Evolutionary conservation across 495 filamentous ascomycete species (phyloP), one percentile per base, ranked within the genome.

Genomic region (Aspergillus bertholletiae): DNA sequence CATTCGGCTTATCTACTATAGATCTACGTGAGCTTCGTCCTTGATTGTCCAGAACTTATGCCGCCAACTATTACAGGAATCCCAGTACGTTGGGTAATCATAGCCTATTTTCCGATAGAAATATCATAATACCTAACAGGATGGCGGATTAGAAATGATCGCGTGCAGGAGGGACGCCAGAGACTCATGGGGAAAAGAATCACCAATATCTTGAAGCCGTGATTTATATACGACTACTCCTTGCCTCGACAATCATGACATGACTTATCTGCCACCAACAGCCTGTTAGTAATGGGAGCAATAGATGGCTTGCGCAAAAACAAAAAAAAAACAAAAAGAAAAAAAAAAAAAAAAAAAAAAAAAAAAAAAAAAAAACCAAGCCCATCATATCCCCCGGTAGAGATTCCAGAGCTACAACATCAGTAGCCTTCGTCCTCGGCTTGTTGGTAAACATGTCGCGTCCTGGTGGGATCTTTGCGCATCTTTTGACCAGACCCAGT

Each of bases 401-500:
- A 49, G 5, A 22, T n/a, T n/a, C 46, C 46, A 2, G 28, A 49
- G 13, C 28, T 28, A 35, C 34, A 51, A 51, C 27, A 53, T 51
- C 62, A 76, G 53, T 75, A 74, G 49, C 68, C 86, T 57, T 92
- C 80, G 32, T 96, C 89, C 12, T 90, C 90, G 59, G 76, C 85
- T 47, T 87, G 80, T 65, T 94, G 86, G 69, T 96, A 96, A 54
- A 93, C 87, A 66, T 96, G 90, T 56, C 90, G 87, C 60, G 83
- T 87, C 56, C 94, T 78, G 35, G 86, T 82, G 23, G 86, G 83
- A 68, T 96, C 93, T 65, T 96, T 96, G 61, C 90, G 88, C 94
- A 97, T 97, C 50, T 84, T 79, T 65, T 94, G 89, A 30, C 94
- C 94, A 37, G 92, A 96, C 37, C 94, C 94, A 15, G 92, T 96